Percentiles rank a stretch among this genome's conserved stretches.
These are phyloP conservation scores for Rhodotorula sp. DNA, from an alignment of 1,284 basidiomycete species.

Conservation along the genomic window DNA sequence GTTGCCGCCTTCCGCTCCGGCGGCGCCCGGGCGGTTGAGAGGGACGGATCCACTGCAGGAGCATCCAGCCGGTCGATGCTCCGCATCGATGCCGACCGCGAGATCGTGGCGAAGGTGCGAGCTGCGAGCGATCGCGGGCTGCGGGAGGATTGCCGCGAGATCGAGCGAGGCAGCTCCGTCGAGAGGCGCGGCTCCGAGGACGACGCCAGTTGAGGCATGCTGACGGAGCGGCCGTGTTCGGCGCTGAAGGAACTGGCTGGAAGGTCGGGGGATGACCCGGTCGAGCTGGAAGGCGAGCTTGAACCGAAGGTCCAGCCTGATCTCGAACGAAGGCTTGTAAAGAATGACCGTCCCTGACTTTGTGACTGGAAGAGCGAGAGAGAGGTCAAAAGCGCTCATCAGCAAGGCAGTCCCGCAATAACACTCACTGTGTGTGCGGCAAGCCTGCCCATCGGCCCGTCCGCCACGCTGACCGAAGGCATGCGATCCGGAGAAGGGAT, in stretches of 20 bases:
- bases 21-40: background rate
- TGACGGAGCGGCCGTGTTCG: conserved; percentile 12
- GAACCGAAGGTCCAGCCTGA: no score
- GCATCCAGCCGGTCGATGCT: background rate
- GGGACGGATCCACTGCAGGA: background rate
- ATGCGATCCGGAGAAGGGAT: conserved; percentile 1
- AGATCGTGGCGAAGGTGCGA: background rate
- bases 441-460: conserved; percentile 23
- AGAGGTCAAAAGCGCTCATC: no score
- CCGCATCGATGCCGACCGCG: background rate
- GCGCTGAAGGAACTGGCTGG: conserved; percentile 8
- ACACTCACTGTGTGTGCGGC: background rate
- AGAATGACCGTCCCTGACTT: conserved; percentile 20
- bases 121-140: background rate
- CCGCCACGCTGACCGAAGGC: conserved; percentile 29
- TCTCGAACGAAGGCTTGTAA: conserved; percentile 13
- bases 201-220: conserved; percentile 4
- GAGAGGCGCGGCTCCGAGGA: background rate
- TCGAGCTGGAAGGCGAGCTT: background rate
- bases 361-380: no score
- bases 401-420: no score
- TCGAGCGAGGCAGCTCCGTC: conserved; percentile 5
- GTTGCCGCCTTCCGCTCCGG: background rate
- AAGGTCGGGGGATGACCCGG: conserved; percentile 11
- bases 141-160: background rate